Evolutionary conservation across 768 basidiomycete genomes (phyloP).

Genomic region (Albatrellus ellisii): DNA sequence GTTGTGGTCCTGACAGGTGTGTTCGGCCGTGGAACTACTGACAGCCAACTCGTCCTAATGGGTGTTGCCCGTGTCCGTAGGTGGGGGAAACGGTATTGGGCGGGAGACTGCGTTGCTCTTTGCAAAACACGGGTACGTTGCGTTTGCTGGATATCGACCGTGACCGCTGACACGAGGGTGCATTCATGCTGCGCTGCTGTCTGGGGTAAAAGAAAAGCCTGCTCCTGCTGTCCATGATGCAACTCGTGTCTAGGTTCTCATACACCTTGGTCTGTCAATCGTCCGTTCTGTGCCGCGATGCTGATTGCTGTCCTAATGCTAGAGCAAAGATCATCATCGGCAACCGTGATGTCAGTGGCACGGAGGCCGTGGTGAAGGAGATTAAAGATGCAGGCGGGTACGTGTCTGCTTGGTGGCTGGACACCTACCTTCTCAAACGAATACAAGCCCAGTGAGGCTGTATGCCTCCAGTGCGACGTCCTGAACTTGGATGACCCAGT

Average conservation of each 20-base stretch:
- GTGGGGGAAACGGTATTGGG: constrained; percentile 18
- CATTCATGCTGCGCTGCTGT: too few relatives aligned
- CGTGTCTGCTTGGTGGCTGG: too few relatives aligned
- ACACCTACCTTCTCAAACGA: not conserved
- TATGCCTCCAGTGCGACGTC: constrained; percentile 12
- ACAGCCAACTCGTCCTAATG: too few relatives aligned
- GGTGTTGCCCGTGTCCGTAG: too few relatives aligned
- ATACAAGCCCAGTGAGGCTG: constrained; percentile 8
- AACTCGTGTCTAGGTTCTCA: too few relatives aligned
- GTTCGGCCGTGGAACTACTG: too few relatives aligned
- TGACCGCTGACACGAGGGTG: not conserved
- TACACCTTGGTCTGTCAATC: too few relatives aligned
- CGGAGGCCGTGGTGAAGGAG: constrained; percentile 4
- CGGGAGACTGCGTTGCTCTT: constrained; percentile 15
- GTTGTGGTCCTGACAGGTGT: too few relatives aligned
- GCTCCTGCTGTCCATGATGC: too few relatives aligned
- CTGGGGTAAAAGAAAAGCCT: too few relatives aligned
- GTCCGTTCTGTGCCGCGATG: too few relatives aligned
- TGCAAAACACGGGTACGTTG: constrained; percentile 14
- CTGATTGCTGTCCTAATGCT: not conserved
- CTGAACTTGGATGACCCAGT: constrained; percentile 17
- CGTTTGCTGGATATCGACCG: not conserved
- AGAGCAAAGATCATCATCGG: constrained; percentile 13
- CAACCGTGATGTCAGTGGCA: constrained; percentile 3
- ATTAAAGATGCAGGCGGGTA: constrained; percentile 13